These are phyloP conservation scores for Magnolia sinica DNA, from an alignment of 164 flowering plant genomes.

Conservation along the genomic window DNA sequence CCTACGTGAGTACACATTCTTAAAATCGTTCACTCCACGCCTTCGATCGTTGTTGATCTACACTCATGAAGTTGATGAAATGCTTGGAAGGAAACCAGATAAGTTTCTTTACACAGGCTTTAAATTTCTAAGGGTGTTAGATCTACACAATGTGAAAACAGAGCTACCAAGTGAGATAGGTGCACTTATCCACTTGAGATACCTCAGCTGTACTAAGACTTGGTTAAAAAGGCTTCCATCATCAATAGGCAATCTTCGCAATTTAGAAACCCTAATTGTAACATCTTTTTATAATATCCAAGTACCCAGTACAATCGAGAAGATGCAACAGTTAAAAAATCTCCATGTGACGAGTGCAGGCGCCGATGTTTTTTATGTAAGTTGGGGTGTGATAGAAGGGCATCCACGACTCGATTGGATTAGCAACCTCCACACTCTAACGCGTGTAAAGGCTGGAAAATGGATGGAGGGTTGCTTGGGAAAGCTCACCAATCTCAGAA, in stretches of 20 bases:
- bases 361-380: too few species aligned
- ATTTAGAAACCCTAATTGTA: conserved; percentile 19
- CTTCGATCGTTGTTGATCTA: not conserved
- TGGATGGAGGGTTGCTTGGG: too few species aligned
- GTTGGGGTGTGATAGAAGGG: too few species aligned
- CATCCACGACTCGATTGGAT: too few species aligned
- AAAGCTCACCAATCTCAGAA: too few species aligned
- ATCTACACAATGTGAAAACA: not conserved
- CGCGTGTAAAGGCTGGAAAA: too few species aligned
- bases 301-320: conserved; percentile 14
- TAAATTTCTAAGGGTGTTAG: not conserved
- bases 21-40: not conserved
- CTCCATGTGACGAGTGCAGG: not conserved
- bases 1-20: not conserved
- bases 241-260: conserved; percentile 17
- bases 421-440: too few species aligned
- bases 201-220: conserved; percentile 1
- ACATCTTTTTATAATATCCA: not conserved
- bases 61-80: too few species aligned
- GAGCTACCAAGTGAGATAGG: conserved; percentile 3
- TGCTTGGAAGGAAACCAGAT: not conserved
- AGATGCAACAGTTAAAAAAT: conserved; percentile 17
- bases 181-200: conserved; percentile 25
- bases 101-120: not conserved
- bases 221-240: conserved; percentile 4